phyloP scores from a whole-genome alignment of 2,329 filamentous ascomycete genomes.

The Ambrosiella xylebori region DNA sequence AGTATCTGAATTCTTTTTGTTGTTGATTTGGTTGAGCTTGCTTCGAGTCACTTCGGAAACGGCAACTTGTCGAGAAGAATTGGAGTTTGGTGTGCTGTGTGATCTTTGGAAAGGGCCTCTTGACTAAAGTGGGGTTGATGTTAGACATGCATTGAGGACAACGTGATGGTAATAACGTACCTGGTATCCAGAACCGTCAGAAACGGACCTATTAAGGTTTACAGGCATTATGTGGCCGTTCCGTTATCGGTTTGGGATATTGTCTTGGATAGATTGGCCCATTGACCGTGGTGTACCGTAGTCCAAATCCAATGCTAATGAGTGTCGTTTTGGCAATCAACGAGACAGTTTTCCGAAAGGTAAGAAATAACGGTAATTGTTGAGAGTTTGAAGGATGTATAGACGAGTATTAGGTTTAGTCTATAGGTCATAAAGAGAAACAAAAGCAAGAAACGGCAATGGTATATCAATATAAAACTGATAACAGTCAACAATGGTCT shows the following conservation, averaged over 20 bases:
- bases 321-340: too few relatives aligned
- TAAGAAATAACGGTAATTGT: too few relatives aligned
- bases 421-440: too few relatives aligned
- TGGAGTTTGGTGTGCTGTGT: slow-evolving; percentile 23
- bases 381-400: too few relatives aligned
- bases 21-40: slow-evolving; percentile 42
- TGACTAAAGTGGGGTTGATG: slow-evolving; percentile 2
- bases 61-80: slow-evolving; percentile 16
- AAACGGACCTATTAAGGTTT: slow-evolving; percentile 5
- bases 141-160: slow-evolving; percentile 19
- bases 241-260: not conserved
- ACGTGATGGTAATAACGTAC: slow-evolving; percentile 14
- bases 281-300: too few relatives aligned
- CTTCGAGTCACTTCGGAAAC: slow-evolving; percentile 42
- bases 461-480: too few relatives aligned
- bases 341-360: too few relatives aligned
- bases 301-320: too few relatives aligned
- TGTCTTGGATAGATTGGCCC: slow-evolving; percentile 9
- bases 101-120: slow-evolving; percentile 34
- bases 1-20: slow-evolving; percentile 19
- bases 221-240: slow-evolving; percentile 16
- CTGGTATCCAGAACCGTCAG: slow-evolving; percentile 4
- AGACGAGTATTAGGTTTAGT: too few relatives aligned
- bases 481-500: too few relatives aligned
- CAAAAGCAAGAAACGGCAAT: too few relatives aligned